Conservation (phyloP, 257 asterid genomes). For the Perilla frutescens region DNA sequence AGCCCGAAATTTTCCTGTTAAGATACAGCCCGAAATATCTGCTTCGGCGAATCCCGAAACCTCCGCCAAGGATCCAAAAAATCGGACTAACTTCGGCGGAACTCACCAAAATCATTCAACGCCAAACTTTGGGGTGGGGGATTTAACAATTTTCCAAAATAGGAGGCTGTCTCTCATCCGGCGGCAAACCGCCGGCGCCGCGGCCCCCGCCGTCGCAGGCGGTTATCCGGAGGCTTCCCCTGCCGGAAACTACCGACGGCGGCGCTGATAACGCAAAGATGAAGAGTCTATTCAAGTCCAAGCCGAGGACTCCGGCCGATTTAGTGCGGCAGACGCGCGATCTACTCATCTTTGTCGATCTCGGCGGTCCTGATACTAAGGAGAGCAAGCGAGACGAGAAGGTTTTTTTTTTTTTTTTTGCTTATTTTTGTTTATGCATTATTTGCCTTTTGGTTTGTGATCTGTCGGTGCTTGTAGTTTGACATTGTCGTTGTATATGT, state of each 20-base stretch:
- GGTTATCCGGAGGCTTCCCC: constrained; percentile 52
- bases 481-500: constrained; percentile 25
- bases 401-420: constrained; percentile 38
- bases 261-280: constrained; percentile 49
- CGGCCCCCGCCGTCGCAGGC: constrained; percentile 49
- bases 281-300: constrained; percentile 83
- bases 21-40: constrained; percentile 18
- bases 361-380: constrained; percentile 54
- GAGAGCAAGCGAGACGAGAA: constrained; percentile 90
- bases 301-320: constrained; percentile 88
- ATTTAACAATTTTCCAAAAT: constrained; percentile 41
- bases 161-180: constrained; percentile 74
- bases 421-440: not conserved
- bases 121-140: constrained; percentile 1
- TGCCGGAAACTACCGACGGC: constrained; percentile 40
- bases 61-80: not conserved
- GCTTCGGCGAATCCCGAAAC: not conserved
- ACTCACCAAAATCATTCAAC: not conserved
- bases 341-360: constrained; percentile 69
- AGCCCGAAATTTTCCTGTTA: constrained; percentile 15
- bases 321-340: constrained; percentile 88
- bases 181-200: constrained; percentile 58
- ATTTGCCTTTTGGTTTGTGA: not conserved
- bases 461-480: constrained; percentile 31
- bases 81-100: not conserved